Evolutionary conservation across 257 asterid species (phyloP), one percentile per base, ranked within the genome.

Genomic region (Ligustrum vulgare): DNA sequence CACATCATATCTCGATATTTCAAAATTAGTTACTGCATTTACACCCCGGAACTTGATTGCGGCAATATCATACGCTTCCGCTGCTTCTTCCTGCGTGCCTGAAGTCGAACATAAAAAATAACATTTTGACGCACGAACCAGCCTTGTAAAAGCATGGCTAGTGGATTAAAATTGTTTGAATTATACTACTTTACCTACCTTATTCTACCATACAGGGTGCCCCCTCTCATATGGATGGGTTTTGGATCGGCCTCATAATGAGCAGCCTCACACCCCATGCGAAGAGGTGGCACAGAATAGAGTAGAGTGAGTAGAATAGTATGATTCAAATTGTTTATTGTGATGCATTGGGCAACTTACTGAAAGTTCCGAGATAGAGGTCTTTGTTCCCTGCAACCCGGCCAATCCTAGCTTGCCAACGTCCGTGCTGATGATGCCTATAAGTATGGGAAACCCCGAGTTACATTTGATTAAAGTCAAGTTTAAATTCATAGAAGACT

Each of bases 1-100:
- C 0, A 86, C 85, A 13, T 86, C 82, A 36, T 83, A 86, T 54
- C 90, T 58, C 2, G 88, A 81, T 20, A 78, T 81, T 47, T 83
- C 88, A 71, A 86, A 86, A 77, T 86, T 86, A 0, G 90, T 86
- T 1, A 86, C 90, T 0, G 90, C 90, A 62, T 70, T 86, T 11
- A 80, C 78, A 0, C 90, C 90, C 0, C 90, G 85, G 73, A 86
- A 86, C 72, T 86, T 86, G 75, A 86, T 86, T 18, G 90, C 90
- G 36, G 90, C 90, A 54, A 86, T 79, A 25, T 86, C 90, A 43
- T 86, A 86, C 3, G 90, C 90, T 75, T 86, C 90, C 1, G 88
- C 90, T 12, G 90, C 90, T 82, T 86, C 90, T 69, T 86, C 90
- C 45, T 86, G 88, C 4, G 88, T 86, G 76, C 84, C 90, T 86